Evolutionary conservation across 1,284 basidiomycete species (phyloP), one percentile per base, ranked within the genome.

Genomic region (Apiotrichum domesticum): DNA sequence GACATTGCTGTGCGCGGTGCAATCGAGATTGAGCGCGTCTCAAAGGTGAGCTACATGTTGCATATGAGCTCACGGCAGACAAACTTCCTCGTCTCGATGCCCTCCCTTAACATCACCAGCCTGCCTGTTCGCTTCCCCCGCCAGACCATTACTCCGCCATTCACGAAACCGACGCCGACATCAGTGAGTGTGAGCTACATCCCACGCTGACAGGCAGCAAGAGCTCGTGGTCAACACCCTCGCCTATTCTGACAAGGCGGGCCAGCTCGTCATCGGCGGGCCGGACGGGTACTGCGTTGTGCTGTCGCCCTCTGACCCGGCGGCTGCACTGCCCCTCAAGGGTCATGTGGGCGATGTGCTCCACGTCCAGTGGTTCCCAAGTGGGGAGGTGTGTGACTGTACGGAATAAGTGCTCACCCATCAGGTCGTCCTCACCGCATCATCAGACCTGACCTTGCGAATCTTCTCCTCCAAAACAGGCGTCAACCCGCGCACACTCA

Each of bases 401-500:
- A 34, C 3, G 21, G 21, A 35, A 21, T 11, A 11, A 0, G 44
- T 59, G 1, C 44, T 59, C 58, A 66, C 63, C 63, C 21, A 21
- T 61, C 56, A 79, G 66, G 78, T 79, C 14, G 67, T 78, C 14
- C 59, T 79, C 4, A 78, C 77, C 9, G 67, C 73, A 4, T 73
- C 73, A 1, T 73, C 71, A 2, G 78, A 79, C 59, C 66, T 78
- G 41, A 68, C 72, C 1, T 51, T 78, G 14, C 71, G 77, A 1
- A 63, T 79, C 54, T 79, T 74, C 58, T 75, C 74, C 3, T 61
- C 70, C 9, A 39, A 63, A 33, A 68, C 70, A 37, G 70, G 75
- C 11, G 54, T 69, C 39, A 77, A 77, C 55, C 85, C 79, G 9
- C 69, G 87, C 33, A 84, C 82, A 1, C 73, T 90, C 41, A 83